A percentile compares a stretch with the other conserved stretches of the same genome.
phyloP scores from a whole-genome alignment of 2,329 filamentous ascomycete genomes.

The Sclerotinia glacialis region DNA sequence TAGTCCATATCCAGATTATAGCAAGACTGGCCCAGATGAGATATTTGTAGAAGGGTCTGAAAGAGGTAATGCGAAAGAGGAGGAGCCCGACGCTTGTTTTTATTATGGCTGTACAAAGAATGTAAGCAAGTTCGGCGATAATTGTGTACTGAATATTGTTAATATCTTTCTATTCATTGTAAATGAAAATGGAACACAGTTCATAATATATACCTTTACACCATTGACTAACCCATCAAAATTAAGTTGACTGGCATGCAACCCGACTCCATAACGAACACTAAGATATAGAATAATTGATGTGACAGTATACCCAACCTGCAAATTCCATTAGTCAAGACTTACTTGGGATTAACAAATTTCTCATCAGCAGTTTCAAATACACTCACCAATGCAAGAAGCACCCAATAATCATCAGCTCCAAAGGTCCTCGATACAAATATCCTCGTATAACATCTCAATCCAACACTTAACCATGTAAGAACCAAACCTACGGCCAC shows the following conservation, averaged over 20 bases:
- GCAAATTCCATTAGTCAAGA: background rate
- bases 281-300: background rate
- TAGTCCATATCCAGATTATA: constrained; percentile 5
- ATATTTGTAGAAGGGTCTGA: constrained; percentile 17
- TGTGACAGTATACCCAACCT: background rate
- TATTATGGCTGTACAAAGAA: background rate
- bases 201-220: constrained; percentile 6
- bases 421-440: constrained; percentile 6
- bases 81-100: constrained; percentile 20
- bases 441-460: constrained; percentile 13
- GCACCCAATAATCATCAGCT: constrained; percentile 12
- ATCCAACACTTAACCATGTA: constrained; percentile 1
- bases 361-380: background rate
- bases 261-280: constrained; percentile 1
- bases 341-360: background rate
- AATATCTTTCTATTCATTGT: background rate
- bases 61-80: constrained; percentile 9
- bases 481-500: background rate
- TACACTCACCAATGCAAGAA: constrained; percentile 9
- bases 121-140: background rate
- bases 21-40: constrained; percentile 5
- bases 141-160: constrained; percentile 6
- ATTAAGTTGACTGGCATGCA: background rate
- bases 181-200: background rate
- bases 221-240: background rate